A percentile compares a stretch with the other conserved stretches of the same genome.
Conservation (phyloP, 805 yeast genomes). For the Cyberlindnera petersonii region DNA sequence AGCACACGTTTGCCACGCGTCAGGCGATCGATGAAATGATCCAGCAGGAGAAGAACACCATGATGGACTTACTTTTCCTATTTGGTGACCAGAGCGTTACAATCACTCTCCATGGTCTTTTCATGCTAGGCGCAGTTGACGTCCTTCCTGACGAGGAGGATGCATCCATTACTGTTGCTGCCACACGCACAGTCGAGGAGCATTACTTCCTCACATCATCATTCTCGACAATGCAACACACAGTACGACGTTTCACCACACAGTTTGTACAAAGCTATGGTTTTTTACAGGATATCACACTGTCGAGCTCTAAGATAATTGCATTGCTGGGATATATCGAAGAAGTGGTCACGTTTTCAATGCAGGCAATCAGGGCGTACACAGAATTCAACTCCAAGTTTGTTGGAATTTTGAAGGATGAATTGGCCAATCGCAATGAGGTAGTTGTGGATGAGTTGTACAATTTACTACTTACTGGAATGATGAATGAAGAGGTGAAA, state of each 20-base stretch:
- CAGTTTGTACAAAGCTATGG: conserved; percentile 10
- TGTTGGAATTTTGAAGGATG: conserved; percentile 35
- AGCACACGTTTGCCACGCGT: conserved; percentile 24
- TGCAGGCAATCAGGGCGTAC: conserved; percentile 33
- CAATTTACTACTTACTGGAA: conserved; percentile 50
- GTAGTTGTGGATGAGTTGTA: conserved; percentile 38
- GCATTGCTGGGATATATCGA: conserved; percentile 32
- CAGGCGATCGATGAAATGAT: conserved; percentile 29
- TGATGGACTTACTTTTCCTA: conserved; percentile 28
- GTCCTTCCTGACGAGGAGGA: conserved; percentile 11
- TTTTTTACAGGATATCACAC: conserved; percentile 17
- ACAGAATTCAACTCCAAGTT: conserved; percentile 36
- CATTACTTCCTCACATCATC: conserved; percentile 24
- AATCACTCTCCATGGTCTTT: conserved; percentile 33
- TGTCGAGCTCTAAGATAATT: conserved; percentile 20
- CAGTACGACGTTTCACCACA: conserved; percentile 16
- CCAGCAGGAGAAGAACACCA: conserved; percentile 20
- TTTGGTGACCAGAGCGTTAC: conserved; percentile 25
- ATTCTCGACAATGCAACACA: conserved; percentile 20
- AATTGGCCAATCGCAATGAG: conserved; percentile 26
- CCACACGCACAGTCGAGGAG: conserved; percentile 7
- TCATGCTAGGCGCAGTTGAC: conserved; percentile 26
- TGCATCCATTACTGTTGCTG: conserved; percentile 19
- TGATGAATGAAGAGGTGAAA: conserved; percentile 44
- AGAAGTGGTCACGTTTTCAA: conserved; percentile 29